Conservation (phyloP, 225 moss, liverwort and hornwort species). For the Polytrichum formosum region DNA sequence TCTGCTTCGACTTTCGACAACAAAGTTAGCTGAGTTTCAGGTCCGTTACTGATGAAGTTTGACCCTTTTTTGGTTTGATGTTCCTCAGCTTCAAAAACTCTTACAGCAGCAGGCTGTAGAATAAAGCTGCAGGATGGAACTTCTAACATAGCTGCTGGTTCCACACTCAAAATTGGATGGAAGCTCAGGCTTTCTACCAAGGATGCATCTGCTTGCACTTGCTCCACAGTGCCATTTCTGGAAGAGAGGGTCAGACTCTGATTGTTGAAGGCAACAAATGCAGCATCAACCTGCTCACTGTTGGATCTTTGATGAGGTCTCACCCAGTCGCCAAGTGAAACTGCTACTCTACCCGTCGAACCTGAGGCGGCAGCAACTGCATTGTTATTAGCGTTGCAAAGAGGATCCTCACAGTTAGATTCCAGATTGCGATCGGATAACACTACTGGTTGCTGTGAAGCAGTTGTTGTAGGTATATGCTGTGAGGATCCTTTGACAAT, state of each 20-base stretch:
- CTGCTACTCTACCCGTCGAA: conserved; percentile 23
- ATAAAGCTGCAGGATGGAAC: conserved; percentile 9
- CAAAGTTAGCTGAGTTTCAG: conserved; percentile 7
- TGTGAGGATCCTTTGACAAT: conserved; percentile 14
- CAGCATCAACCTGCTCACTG: neutral
- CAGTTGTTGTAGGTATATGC: conserved; percentile 1
- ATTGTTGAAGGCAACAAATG: conserved; percentile 10
- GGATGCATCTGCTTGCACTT: conserved; percentile 31
- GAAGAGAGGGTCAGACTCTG: conserved; percentile 2
- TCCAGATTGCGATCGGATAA: conserved; percentile 17
- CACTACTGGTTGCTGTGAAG: conserved; percentile 24
- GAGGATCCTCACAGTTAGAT: conserved; percentile 13
- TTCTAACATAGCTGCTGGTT: conserved; percentile 13
- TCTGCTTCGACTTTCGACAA: conserved; percentile 6
- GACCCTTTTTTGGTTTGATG: conserved; percentile 1
- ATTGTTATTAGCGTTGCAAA: conserved; percentile 16
- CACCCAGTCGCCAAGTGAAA: conserved; percentile 59
- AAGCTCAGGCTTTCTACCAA: conserved; percentile 43
- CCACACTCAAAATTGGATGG: conserved; percentile 12
- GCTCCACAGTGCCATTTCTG: conserved; percentile 8
- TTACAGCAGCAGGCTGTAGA: conserved; percentile 8
- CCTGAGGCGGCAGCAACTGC: conserved; percentile 19
- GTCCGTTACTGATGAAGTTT: neutral
- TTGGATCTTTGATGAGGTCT: conserved; percentile 14
- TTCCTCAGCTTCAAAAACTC: neutral